phyloP scores from a whole-genome alignment of 1,284 basidiomycete species.

The Trametes sp. region DNA sequence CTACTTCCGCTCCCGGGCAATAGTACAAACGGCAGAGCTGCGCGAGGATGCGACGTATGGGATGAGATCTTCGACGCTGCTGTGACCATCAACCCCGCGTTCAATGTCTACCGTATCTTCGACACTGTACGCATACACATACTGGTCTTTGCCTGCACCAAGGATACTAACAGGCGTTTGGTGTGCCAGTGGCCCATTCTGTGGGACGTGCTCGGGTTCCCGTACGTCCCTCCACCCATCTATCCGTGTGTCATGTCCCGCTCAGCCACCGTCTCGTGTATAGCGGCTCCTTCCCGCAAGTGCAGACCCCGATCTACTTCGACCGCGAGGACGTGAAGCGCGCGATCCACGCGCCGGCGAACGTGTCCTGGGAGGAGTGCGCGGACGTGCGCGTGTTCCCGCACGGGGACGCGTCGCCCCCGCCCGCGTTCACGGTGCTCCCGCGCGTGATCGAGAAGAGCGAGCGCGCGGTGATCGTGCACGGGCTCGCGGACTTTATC shows the following conservation, averaged over 20 bases:
- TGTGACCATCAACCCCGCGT: slow-evolving; percentile 71
- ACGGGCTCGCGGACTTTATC: slow-evolving; percentile 76
- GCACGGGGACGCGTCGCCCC: slow-evolving; percentile 62
- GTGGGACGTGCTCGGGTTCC: slow-evolving; percentile 83
- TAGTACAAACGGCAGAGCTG: slow-evolving; percentile 49
- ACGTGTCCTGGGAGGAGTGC: slow-evolving; percentile 72
- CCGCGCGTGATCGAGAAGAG: slow-evolving; percentile 81
- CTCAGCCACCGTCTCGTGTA: not conserved
- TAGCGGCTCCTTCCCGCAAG: slow-evolving; percentile 61
- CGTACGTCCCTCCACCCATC: slow-evolving; percentile 35
- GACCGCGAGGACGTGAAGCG: slow-evolving; percentile 73
- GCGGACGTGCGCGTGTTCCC: slow-evolving; percentile 68
- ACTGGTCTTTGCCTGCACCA: too few relatives aligned
- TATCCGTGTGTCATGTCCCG: not conserved
- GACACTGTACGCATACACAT: slow-evolving; percentile 56
- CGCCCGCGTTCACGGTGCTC: slow-evolving; percentile 68
- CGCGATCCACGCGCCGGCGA: slow-evolving; percentile 74
- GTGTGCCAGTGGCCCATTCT: slow-evolving; percentile 55
- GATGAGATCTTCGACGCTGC: slow-evolving; percentile 66
- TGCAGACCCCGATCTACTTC: slow-evolving; percentile 65
- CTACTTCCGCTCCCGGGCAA: slow-evolving; percentile 65
- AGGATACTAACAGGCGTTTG: not conserved
- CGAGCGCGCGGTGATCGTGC: slow-evolving; percentile 71
- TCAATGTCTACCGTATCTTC: slow-evolving; percentile 79
- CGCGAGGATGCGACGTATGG: slow-evolving; percentile 72